These are phyloP conservation scores for Phytopythium cucurbitacearum DNA, from an alignment of 352 stramenopile species.

Conservation along the genomic window DNA sequence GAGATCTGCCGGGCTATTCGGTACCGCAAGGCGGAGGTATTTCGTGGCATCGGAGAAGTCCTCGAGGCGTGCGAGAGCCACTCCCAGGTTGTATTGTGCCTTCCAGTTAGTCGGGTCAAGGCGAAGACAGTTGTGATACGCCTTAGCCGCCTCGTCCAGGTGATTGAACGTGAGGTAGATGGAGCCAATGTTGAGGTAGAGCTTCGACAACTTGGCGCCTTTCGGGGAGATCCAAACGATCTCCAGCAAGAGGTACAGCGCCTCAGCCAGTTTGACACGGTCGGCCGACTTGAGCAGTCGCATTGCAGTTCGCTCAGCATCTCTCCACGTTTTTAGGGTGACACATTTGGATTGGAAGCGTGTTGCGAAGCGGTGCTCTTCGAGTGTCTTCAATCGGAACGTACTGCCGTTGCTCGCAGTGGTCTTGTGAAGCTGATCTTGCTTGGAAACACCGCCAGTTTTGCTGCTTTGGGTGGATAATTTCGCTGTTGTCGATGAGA, in stretches of 20 bases:
- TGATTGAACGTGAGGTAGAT: constrained; percentile 53
- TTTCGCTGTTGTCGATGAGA: too few relatives aligned
- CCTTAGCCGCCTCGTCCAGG: constrained; percentile 40
- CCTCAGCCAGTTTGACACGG: constrained; percentile 29
- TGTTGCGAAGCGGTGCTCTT: constrained; percentile 47
- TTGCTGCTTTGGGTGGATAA: too few relatives aligned
- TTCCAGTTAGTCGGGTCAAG: constrained; percentile 36
- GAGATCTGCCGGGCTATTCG: constrained; percentile 12
- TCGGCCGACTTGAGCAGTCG: constrained; percentile 23
- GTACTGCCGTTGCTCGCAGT: not conserved
- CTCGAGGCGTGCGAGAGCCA: constrained; percentile 33
- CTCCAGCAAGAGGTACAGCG: constrained; percentile 56
- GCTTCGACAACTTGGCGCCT: constrained; percentile 19
- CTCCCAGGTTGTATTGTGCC: constrained; percentile 42
- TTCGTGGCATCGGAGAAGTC: constrained; percentile 47
- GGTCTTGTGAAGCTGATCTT: too few relatives aligned
- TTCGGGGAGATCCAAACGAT: constrained; percentile 36
- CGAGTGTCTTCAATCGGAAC: constrained; percentile 44
- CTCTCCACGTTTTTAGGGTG: constrained; percentile 35
- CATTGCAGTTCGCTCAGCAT: constrained; percentile 19
- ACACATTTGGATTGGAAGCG: constrained; percentile 48
- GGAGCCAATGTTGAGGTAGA: constrained; percentile 50
- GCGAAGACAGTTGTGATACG: constrained; percentile 43
- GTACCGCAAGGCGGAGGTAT: constrained; percentile 30
- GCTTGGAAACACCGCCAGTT: too few relatives aligned